A percentile compares a stretch with the other conserved stretches of the same genome.
Evolutionary conservation across 2,329 filamentous ascomycete genomes (phyloP).

Genomic region (Rutstroemia sp.): DNA sequence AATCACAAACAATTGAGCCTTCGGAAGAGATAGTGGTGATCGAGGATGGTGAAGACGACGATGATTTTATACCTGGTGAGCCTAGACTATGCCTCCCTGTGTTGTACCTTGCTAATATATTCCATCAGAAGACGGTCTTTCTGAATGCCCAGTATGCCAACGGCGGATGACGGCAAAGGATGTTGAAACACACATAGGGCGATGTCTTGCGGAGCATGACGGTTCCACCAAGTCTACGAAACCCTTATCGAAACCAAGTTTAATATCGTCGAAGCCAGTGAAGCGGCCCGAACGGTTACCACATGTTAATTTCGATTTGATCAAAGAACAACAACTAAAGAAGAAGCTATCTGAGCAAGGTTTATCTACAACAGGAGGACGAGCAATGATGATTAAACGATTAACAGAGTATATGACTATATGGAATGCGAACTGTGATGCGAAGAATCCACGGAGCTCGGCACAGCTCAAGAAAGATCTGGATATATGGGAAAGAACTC

Average conservation of each 20-base stretch:
- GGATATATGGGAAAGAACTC: constrained; percentile 78
- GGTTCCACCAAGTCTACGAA: constrained; percentile 5
- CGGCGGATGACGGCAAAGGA: constrained; percentile 66
- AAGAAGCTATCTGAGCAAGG: constrained; percentile 79
- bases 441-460: constrained; percentile 62
- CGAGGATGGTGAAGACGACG: constrained; percentile 23
- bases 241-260: constrained; percentile 14
- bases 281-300: constrained; percentile 44
- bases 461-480: constrained; percentile 69
- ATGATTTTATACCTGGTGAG: constrained; percentile 26
- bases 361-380: constrained; percentile 62
- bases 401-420: constrained; percentile 93
- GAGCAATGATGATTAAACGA: constrained; percentile 64
- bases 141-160: constrained; percentile 74
- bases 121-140: constrained; percentile 47
- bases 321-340: constrained; percentile 71
- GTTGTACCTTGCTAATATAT: constrained; percentile 4
- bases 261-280: background rate
- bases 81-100: background rate
- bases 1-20: constrained; percentile 27
- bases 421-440: constrained; percentile 96
- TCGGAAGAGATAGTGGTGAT: constrained; percentile 31
- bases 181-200: constrained; percentile 23
- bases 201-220: constrained; percentile 34
- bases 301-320: constrained; percentile 74